These are phyloP conservation scores for Pseudogymnoascus sp. DNA, from an alignment of 2,329 filamentous ascomycete species.

Conservation along the genomic window DNA sequence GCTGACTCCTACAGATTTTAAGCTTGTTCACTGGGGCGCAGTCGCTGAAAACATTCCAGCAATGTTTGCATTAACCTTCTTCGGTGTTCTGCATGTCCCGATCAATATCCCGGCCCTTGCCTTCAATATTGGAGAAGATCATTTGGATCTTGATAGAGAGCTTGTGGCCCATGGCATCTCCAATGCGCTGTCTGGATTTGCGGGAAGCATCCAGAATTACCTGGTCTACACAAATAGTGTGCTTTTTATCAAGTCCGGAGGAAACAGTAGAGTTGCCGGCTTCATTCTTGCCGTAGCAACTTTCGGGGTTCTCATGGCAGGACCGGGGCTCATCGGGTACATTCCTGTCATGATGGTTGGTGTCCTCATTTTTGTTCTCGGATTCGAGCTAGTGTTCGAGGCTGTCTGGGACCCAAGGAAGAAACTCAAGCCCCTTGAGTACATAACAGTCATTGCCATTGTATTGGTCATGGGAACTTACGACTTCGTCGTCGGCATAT, in stretches of 20 bases:
- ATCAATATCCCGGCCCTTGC: slow-evolving; percentile 95
- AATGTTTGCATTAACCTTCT: slow-evolving; percentile 96
- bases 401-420: slow-evolving; percentile 83
- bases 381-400: slow-evolving; percentile 83
- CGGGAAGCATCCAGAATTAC: slow-evolving; percentile 92
- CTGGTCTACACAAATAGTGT: slow-evolving; percentile 95
- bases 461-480: slow-evolving; percentile 93
- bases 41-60: slow-evolving; percentile 79
- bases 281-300: slow-evolving; percentile 76
- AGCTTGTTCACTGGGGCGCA: slow-evolving; percentile 73
- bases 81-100: slow-evolving; percentile 90
- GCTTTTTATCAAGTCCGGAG: slow-evolving; percentile 91
- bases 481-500: slow-evolving; percentile 92
- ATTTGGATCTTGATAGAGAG: slow-evolving; percentile 83
- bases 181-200: slow-evolving; percentile 78
- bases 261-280: slow-evolving; percentile 77
- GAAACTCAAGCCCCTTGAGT: slow-evolving; percentile 79
- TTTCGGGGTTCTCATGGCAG: slow-evolving; percentile 71
- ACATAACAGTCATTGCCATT: slow-evolving; percentile 80
- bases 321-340: slow-evolving; percentile 80
- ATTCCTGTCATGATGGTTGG: slow-evolving; percentile 97
- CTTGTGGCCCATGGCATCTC: slow-evolving; percentile 88
- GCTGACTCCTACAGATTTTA: slow-evolving; percentile 51
- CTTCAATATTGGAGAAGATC: slow-evolving; percentile 83
- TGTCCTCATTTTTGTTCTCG: slow-evolving; percentile 86